Evolutionary conservation across 139 green algal genomes (phyloP).

Genomic region (Diplosphaera chodatii): DNA sequence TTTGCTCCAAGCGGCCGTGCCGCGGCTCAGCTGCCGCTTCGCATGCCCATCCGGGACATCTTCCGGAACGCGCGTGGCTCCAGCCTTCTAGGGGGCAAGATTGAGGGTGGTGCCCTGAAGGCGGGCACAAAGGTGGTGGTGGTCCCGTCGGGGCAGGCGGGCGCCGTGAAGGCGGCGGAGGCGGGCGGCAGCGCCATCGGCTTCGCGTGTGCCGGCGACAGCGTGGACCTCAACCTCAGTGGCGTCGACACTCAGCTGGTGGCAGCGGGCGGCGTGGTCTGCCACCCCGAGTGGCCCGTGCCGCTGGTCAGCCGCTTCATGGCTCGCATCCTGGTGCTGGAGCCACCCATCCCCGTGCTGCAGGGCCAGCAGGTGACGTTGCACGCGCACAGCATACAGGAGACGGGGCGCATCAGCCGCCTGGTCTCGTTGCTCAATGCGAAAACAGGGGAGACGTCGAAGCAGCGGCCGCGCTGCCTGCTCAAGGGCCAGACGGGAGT

Average conservation of each 20-base stretch:
- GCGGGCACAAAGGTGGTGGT: constrained; percentile 58
- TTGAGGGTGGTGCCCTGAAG: constrained; percentile 50
- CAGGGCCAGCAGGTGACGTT: constrained; percentile 56
- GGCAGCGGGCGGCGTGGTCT: constrained; percentile 27
- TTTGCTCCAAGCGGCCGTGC: constrained; percentile 41
- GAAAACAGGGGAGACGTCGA: constrained; percentile 60
- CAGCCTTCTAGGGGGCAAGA: constrained; percentile 67
- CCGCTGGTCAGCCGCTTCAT: constrained; percentile 58
- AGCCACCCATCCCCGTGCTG: constrained; percentile 73
- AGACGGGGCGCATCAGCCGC: constrained; percentile 54
- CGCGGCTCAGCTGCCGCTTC: constrained; percentile 44
- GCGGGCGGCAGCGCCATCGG: not conserved
- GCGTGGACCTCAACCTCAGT: constrained; percentile 63
- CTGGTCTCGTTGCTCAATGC: constrained; percentile 69
- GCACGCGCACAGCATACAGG: constrained; percentile 65
- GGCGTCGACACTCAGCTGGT: constrained; percentile 39
- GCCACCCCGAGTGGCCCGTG: constrained; percentile 70
- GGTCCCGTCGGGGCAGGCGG: constrained; percentile 45
- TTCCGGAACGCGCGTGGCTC: constrained; percentile 40
- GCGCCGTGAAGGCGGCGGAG: constrained; percentile 44
- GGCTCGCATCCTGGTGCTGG: constrained; percentile 71
- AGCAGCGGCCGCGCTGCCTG: constrained; percentile 53
- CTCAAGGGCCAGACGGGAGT: constrained; percentile 59
- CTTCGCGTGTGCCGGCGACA: constrained; percentile 72
- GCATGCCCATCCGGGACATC: constrained; percentile 68